phyloP scores from a whole-genome alignment of 2,329 filamentous ascomycete species.

The Beauveria australis region DNA sequence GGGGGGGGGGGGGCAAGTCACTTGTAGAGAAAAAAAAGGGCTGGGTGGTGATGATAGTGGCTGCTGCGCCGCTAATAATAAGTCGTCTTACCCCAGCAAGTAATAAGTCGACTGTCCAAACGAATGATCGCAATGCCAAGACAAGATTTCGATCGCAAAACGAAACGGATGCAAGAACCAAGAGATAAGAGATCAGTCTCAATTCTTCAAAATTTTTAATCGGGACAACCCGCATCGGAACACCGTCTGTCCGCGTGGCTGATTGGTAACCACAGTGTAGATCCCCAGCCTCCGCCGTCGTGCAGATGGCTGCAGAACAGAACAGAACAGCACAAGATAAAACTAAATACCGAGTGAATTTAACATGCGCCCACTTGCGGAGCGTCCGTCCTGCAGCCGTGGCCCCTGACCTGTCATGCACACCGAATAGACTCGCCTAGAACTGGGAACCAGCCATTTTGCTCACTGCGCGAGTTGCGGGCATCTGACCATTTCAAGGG shows the following conservation, averaged over 20 bases:
- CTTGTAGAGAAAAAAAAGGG: neutral
- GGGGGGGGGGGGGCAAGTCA: neutral
- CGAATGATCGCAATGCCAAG: neutral
- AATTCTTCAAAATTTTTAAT: neutral
- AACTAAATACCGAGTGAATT: neutral
- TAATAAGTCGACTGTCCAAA: neutral
- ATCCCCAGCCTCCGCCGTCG: conserved; percentile 6
- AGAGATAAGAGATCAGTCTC: neutral
- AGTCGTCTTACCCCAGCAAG: neutral
- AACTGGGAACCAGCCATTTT: neutral
- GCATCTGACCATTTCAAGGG: neutral
- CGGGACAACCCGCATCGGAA: neutral
- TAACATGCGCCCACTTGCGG: conserved; percentile 2
- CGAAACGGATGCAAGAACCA: neutral
- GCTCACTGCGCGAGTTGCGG: too few species aligned
- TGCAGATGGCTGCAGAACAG: neutral
- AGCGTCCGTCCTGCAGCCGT: neutral
- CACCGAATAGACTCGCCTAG: neutral
- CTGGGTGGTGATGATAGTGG: neutral
- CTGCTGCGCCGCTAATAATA: too few species aligned
- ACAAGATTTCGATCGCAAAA: neutral
- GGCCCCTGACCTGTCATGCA: neutral
- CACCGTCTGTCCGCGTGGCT: neutral
- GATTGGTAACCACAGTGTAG: neutral
- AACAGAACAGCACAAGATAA: neutral